Evolutionary conservation across 352 stramenopile genomes (phyloP).

Genomic region (Phytophthora hibernalis): DNA sequence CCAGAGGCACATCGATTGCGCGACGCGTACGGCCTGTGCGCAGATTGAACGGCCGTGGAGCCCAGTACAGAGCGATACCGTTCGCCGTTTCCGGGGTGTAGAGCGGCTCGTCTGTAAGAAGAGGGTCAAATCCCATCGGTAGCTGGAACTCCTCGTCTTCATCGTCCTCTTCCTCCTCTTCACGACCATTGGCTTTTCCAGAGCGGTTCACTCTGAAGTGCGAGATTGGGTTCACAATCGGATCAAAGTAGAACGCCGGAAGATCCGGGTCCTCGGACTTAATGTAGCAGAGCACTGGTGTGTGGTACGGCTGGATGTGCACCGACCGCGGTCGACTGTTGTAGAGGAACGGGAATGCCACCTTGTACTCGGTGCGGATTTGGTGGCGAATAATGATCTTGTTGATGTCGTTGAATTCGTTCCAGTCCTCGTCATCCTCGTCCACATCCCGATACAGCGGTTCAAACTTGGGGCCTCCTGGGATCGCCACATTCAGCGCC

Average conservation of each 20-base stretch:
- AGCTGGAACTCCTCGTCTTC: conserved; percentile 92
- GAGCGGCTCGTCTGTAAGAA: conserved; percentile 94
- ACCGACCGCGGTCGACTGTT: conserved; percentile 98
- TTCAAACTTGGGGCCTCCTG: conserved; percentile 99
- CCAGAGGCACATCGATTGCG: conserved; percentile 97
- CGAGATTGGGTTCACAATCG: conserved; percentile 98
- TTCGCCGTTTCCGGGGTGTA: conserved; percentile 96
- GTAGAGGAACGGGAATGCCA: conserved; percentile 99
- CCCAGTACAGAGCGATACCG: conserved; percentile 99
- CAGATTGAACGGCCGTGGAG: conserved; percentile 98
- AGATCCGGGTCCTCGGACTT: conserved; percentile 96
- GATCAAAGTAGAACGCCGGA: conserved; percentile 97
- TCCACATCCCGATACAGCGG: conserved; percentile 98
- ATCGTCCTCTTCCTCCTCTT: conserved; percentile 56
- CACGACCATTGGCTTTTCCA: conserved; percentile 48
- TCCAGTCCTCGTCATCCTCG: conserved; percentile 99
- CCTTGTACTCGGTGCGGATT: conserved; percentile 99
- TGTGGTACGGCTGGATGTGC: conserved; percentile 96
- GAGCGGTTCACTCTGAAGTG: conserved; percentile 88
- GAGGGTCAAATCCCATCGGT: conserved; percentile 88
- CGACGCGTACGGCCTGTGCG: conserved; percentile 95
- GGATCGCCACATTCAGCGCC: conserved; percentile 99
- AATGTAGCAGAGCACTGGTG: conserved; percentile 97
- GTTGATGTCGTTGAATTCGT: conserved; percentile 99
- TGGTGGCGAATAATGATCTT: conserved; percentile 99